Evolutionary conservation across 2,329 filamentous ascomycete species (phyloP).

Genomic region (Pleomassaria siparia): DNA sequence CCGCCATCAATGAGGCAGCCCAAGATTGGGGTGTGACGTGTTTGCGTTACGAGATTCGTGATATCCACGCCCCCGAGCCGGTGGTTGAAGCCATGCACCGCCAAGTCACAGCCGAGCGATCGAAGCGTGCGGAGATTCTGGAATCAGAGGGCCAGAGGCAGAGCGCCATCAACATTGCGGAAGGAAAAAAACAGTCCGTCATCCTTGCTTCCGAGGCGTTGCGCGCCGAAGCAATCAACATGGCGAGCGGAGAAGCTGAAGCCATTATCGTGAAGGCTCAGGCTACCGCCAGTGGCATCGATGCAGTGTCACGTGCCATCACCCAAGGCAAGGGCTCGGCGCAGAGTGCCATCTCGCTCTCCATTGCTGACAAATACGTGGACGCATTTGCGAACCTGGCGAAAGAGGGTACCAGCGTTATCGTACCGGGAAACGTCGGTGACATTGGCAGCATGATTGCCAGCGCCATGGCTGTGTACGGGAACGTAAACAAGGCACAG

Average conservation of each 20-base stretch:
- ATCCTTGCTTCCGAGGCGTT: conserved; percentile 94
- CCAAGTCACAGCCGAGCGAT: conserved; percentile 94
- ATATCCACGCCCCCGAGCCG: conserved; percentile 91
- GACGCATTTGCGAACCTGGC: conserved; percentile 91
- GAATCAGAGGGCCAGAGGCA: conserved; percentile 97
- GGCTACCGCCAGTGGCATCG: conserved; percentile 86
- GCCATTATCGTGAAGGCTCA: conserved; percentile 83
- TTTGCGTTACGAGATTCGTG: conserved; percentile 94
- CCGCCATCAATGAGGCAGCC: conserved; percentile 96
- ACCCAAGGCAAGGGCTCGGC: conserved; percentile 71
- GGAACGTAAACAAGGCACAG: conserved; percentile 84
- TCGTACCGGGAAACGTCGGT: conserved; percentile 95
- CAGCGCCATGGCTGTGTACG: conserved; percentile 91
- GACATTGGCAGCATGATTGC: conserved; percentile 98
- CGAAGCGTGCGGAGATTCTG: conserved; percentile 95
- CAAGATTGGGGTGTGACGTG: conserved; percentile 97
- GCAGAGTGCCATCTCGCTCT: conserved; percentile 80
- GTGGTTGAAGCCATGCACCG: conserved; percentile 98
- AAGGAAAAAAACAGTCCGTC: conserved; percentile 94
- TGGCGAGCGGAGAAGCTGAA: conserved; percentile 88
- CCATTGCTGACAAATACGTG: conserved; percentile 96
- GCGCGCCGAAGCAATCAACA: conserved; percentile 88
- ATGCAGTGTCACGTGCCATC: conserved; percentile 78
- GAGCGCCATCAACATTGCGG: conserved; percentile 97
- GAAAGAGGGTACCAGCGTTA: conserved; percentile 91